Conservation (phyloP, 331 rosid genomes). For the Malus hybrid region DNA sequence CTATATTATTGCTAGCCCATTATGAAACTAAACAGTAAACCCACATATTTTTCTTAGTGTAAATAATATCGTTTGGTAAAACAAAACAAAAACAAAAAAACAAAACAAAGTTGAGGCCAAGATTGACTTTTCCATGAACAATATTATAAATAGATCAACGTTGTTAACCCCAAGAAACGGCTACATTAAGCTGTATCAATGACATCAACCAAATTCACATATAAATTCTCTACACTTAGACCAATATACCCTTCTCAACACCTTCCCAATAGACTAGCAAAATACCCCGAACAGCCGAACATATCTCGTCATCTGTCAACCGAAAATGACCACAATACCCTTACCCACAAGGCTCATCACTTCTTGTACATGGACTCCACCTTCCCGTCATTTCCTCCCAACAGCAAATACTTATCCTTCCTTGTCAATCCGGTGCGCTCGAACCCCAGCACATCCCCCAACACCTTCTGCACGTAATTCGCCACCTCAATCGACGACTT, state of each 20-base stretch:
- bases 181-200: neutral
- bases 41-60: accelerated
- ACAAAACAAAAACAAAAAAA: too few relatives aligned
- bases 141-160: neutral
- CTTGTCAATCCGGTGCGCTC: constrained; percentile 82
- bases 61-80: too few relatives aligned
- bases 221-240: neutral
- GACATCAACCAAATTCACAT: neutral
- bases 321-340: neutral
- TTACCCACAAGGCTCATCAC: neutral
- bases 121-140: neutral
- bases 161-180: neutral
- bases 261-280: too few relatives aligned
- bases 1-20: too few relatives aligned
- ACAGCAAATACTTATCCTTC: constrained; percentile 77
- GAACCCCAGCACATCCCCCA: constrained; percentile 72
- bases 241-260: neutral
- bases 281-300: too few relatives aligned
- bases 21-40: too few relatives aligned
- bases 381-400: constrained; percentile 90
- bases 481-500: constrained; percentile 87
- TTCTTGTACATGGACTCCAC: constrained; percentile 60
- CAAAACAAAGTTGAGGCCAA: neutral
- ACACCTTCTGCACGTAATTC: constrained; percentile 51
- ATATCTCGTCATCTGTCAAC: too few relatives aligned